Evolutionary conservation across 176 grass and related monocot genomes (phyloP), one percentile per base, ranked within the genome.

Genomic region (Avena eriantha): DNA sequence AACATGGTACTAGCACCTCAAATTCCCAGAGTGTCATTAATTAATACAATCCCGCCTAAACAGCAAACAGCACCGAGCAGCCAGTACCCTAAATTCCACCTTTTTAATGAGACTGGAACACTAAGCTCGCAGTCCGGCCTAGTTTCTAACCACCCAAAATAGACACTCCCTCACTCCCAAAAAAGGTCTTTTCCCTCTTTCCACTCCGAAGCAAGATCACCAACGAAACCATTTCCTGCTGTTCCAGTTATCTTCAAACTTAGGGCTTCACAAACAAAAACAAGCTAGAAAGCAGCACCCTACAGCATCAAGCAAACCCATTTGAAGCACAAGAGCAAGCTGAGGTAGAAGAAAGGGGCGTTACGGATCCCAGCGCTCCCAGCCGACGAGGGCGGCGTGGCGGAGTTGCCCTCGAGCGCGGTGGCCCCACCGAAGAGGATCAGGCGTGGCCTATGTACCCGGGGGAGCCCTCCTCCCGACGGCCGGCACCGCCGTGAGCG

Each of bases 371-470:
- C 97, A 16, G 94, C 94, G 80, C 82, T 86, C 61, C 90, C 97
- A 8, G 93, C 89, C 0, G 94, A 66, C 5, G 97, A 96, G 56
- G 92, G 88, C 7, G 97, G 87, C 12, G 90, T 82, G 6, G 96
- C 88, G 0, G 92, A 93, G 65, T 89, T 94, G 48, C 94, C 94
- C 89, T 99, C 97, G 2, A 99, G 94, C 17, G 97, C 94, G 21
- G 97, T 99, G 57, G 97, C 97, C 1, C 97, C 97, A 3, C 94
- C 97, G 10, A 96, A 99, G 31, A 99, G 91, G 54, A 99, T 92
- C 10, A 99, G 72, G 8, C 92, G 87, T 87, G 90, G 58, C 94
- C 94, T 12, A 90, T 55, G 60, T 90, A 90, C 4, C 90, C 97
- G 7, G 88, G 82, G 58, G 88, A 45, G 59, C 94, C 90, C 18